Base-by-base conservation (phyloP, 345 rosid species). In the Boechera retrofracta region DNA sequence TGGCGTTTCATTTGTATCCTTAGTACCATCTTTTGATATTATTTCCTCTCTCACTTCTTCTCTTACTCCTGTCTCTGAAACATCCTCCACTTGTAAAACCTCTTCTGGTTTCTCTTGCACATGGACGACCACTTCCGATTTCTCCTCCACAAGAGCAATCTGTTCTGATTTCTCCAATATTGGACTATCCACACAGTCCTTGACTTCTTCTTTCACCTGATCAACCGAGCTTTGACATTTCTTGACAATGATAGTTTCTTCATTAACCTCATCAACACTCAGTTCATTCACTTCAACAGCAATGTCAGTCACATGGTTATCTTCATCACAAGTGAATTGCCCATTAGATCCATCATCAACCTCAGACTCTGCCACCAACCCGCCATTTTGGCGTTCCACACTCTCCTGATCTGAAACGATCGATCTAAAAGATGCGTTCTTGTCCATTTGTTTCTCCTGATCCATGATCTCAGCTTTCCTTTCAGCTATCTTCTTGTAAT, bases 401-500 rank as follows among this genome's bases (percentile, higher is more conserved):
- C 84, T 87, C 80, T 72, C 84, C 41, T 45, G 69, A 33, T 60
- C 73, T 26, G 67, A 73, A 62, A 62, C 67, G 3, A 71, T 52
- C 8, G 83, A 77, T 41, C 67, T 64, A 12, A 76, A 79, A 54
- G 75, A 53, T 5, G 64, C 21, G 7, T 79, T 80, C 49, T 76
- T 75, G 53, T 85, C 93, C 74, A 79, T 65, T 42, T 65, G 84
- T 80, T 83, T 87, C 86, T 88, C 90, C 84, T 86, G 88, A 73
- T 84, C 88, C 79, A 80, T 64, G 21, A 86, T 78, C 81, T 91
- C 94, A 32, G 97, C 91, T 82, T 95, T 91, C 77, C 84, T 87
- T 35, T 92, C 91, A 73, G 98, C 96, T 67, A 90, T 85, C 83
- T 86, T 92, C 84, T 86, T 92, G 87, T 92, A 91, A 83, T 92